phyloP scores from a whole-genome alignment of 345 rosid species.

The Brassica rapa region DNA sequence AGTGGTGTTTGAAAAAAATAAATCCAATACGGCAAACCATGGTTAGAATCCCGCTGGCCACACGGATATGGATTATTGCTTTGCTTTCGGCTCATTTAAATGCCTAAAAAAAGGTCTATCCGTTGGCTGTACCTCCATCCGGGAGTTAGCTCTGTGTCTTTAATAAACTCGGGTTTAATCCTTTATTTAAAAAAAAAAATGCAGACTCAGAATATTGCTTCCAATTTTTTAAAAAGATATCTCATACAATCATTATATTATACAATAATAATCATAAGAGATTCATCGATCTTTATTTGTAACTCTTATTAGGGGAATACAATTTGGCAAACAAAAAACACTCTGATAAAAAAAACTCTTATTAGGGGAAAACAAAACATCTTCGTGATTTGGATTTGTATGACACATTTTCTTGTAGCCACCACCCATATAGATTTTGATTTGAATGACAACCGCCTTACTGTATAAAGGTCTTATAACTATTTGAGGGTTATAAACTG shows the following conservation, averaged over 20 bases:
- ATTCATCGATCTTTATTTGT: neutral
- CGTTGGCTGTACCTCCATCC: no score
- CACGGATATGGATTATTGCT: no score
- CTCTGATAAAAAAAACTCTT: neutral
- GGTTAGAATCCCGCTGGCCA: no score
- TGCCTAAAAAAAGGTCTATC: no score
- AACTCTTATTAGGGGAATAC: neutral
- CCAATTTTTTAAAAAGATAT: neutral
- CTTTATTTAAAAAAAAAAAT: no score
- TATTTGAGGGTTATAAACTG: slow-evolving; percentile 10
- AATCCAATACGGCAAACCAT: no score
- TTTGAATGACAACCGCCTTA: neutral
- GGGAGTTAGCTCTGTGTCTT: no score
- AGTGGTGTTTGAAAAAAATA: no score
- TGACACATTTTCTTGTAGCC: neutral
- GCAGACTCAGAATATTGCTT: neutral
- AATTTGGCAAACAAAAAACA: no score
- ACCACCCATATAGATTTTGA: neutral
- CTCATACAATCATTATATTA: neutral
- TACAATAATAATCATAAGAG: neutral
- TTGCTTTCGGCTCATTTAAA: no score
- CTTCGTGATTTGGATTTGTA: neutral
- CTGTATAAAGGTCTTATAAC: no score
- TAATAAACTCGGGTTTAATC: no score
- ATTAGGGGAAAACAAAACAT: neutral